phyloP scores from a whole-genome alignment of 768 basidiomycete species.

The Termitomyces sp. region DNA sequence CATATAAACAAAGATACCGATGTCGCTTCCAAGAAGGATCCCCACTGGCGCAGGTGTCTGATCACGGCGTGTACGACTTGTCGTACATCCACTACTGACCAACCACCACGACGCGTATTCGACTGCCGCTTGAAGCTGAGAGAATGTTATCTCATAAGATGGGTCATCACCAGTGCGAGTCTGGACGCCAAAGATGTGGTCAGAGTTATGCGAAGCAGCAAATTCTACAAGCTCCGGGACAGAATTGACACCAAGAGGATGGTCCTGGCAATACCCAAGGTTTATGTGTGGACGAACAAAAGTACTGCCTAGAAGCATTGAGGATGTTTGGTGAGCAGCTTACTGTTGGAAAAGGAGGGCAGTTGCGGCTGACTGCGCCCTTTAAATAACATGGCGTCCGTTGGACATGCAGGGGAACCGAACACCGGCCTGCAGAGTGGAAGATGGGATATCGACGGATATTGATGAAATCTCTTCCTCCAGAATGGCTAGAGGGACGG shows the following conservation, averaged over 20 bases:
- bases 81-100: conserved; percentile 19
- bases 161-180: conserved; percentile 18
- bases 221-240: conserved; percentile 33
- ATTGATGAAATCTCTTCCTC: too few relatives aligned
- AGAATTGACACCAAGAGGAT: conserved; percentile 21
- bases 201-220: conserved; percentile 26
- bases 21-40: conserved; percentile 30
- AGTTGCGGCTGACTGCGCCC: too few relatives aligned
- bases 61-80: conserved; percentile 18
- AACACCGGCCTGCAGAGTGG: too few relatives aligned
- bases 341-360: too few relatives aligned
- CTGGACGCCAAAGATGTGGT: conserved; percentile 31
- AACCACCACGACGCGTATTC: conserved; percentile 30
- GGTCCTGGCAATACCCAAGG: conserved; percentile 23
- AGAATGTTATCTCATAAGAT: conserved; percentile 26
- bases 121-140: conserved; percentile 24
- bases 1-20: conserved; percentile 30
- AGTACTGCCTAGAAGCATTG: conserved; percentile 18
- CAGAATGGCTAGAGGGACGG: too few relatives aligned
- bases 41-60: conserved; percentile 25
- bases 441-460: too few relatives aligned
- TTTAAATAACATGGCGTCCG: too few relatives aligned
- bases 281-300: conserved; percentile 32
- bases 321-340: background rate
- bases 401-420: too few relatives aligned